A percentile compares a stretch with the other conserved stretches of the same genome.
phyloP scores from a whole-genome alignment of 1,284 basidiomycete genomes.

The Exobasidium cylindrosporum region DNA sequence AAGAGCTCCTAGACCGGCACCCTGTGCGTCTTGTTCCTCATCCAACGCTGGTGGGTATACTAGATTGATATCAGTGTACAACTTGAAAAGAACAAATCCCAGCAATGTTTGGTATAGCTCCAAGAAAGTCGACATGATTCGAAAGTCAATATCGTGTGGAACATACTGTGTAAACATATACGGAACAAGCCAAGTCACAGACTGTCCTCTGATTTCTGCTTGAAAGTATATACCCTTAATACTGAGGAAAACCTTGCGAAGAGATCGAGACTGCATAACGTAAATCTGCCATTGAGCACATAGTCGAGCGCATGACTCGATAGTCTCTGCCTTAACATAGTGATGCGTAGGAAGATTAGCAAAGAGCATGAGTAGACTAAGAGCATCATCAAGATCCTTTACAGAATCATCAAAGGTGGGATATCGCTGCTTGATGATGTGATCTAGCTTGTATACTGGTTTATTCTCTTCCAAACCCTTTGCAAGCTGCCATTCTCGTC shows the following conservation, averaged over 20 bases:
- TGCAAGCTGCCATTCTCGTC: conserved; percentile 90
- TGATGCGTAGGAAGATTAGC: conserved; percentile 61
- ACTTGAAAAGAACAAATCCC: conserved; percentile 93
- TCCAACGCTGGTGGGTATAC: conserved; percentile 94
- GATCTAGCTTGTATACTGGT: conserved; percentile 71
- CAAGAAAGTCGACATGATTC: conserved; percentile 97
- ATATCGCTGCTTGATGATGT: conserved; percentile 97
- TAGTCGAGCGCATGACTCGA: conserved; percentile 85
- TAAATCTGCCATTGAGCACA: conserved; percentile 70
- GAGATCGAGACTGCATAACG: conserved; percentile 79
- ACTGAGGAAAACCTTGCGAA: conserved; percentile 90
- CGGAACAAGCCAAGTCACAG: conserved; percentile 92
- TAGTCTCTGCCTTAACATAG: conserved; percentile 70
- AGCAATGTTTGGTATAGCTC: conserved; percentile 97
- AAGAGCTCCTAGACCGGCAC: conserved; percentile 80
- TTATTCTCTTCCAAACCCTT: conserved; percentile 85
- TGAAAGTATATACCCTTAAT: conserved; percentile 99
- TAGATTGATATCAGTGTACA: conserved; percentile 89
- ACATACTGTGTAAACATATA: conserved; percentile 97
- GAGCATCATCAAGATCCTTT: conserved; percentile 93
- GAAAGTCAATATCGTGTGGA: conserved; percentile 91
- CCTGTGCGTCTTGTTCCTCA: conserved; percentile 75
- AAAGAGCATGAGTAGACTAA: conserved; percentile 92
- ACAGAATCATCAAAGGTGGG: conserved; percentile 94
- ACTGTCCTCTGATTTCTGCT: conserved; percentile 88